Conservation (phyloP, 2,329 filamentous ascomycete species). For the Xylariaceae sp. region DNA sequence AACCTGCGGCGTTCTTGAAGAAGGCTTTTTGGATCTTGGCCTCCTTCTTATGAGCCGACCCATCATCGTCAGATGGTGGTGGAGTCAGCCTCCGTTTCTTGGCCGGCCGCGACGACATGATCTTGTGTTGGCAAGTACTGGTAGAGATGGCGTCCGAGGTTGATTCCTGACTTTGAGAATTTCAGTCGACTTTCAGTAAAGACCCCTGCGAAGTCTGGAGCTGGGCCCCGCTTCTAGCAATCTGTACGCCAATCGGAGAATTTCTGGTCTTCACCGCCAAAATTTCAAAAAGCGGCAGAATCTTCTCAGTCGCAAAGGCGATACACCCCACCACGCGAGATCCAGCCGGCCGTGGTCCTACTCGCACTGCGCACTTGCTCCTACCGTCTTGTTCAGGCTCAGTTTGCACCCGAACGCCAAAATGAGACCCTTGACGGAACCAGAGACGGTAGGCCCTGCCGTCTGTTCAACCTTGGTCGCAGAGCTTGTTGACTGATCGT, state of each 20-base stretch:
- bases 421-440: conserved; percentile 54
- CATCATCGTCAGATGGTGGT: conserved; percentile 38
- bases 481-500: no score
- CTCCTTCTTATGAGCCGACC: conserved; percentile 21
- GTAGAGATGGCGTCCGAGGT: no score
- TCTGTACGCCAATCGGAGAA: conserved; percentile 13
- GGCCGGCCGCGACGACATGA: conserved; percentile 41
- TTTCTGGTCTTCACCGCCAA: conserved; percentile 19
- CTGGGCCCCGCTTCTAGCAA: not conserved
- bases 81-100: conserved; percentile 55
- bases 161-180: no score
- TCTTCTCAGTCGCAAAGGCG: no score
- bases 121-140: no score
- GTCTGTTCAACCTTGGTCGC: not conserved
- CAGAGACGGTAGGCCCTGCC: conserved; percentile 35
- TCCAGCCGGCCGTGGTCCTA: no score
- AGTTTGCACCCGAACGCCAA: not conserved
- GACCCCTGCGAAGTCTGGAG: not conserved
- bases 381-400: no score
- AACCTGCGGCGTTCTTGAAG: conserved; percentile 67
- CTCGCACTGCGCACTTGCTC: no score
- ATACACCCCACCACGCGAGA: no score
- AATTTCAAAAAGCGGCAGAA: conserved; percentile 21
- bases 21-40: conserved; percentile 53
- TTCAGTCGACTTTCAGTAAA: no score